Base-by-base conservation (phyloP, 345 rosid species). In the Excoecaria cochinchinensis region DNA sequence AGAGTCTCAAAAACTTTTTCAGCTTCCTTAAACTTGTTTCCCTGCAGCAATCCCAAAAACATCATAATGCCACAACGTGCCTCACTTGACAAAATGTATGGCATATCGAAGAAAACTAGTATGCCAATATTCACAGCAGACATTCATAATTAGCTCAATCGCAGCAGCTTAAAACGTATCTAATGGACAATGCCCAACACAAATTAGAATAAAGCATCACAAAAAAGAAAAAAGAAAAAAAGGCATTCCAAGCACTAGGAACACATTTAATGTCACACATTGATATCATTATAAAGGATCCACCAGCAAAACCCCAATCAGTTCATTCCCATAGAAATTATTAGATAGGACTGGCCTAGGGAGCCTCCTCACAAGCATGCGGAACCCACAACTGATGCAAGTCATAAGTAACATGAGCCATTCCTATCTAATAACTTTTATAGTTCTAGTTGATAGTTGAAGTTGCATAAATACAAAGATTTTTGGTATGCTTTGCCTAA, bases 1-100 rank as follows among this genome's bases (percentile, higher is more conserved):
- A 95, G 96, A 73, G 86, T 86, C 83, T 85, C 89, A 65, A 95
- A 95, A 77, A 93, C 82, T 80, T 89, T 90, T 80, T 90, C 92
- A 25, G 97, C 98, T 85, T 88, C 96, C 84, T 86, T 81, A 79
- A 90, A 95, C 86, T 90, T 91, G 85, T 88, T 87, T 65, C 89
- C 96, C 97, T 91, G 84, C 67, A 77, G 63, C 24, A 39, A 75
- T 13, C 36, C 70, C 73, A 55, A 38, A 31, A 13, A 76, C 25
- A 69, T 57, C 67, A 77, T 56, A 44, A 64, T 68, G 47, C 63
- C 47, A 36, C 25, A 64, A 80, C 65, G 70, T 21, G 47, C 11
- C 48, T 48, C n/a, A 61, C 4, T 71, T 59, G 62, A 70, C 17
- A 21, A 36, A 59, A 58, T 65, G n/a, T 10, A 25, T 46, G 40